Evolutionary conservation across 331 rosid genomes (phyloP).

Genomic region (Rhamnella rubrinervis): DNA sequence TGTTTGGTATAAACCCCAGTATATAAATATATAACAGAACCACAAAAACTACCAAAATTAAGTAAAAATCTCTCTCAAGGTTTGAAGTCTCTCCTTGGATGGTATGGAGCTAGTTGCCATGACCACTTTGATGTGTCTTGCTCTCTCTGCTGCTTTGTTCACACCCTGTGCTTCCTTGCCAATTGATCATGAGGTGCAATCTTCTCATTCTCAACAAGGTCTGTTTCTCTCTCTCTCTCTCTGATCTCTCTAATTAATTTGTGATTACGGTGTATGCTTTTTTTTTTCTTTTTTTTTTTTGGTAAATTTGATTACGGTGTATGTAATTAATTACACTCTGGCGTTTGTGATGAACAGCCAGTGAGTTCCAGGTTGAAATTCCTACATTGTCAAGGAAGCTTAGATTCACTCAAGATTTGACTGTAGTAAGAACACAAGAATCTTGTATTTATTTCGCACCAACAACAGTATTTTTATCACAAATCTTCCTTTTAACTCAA

Average conservation of each 20-base stretch:
- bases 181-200: constrained; percentile 24
- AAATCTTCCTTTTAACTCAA: neutral
- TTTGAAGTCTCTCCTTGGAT: neutral
- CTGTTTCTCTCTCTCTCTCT: constrained; percentile 7
- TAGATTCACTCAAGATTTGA: constrained; percentile 24
- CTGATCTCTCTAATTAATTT: constrained; percentile 10
- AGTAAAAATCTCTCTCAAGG: constrained; percentile 1
- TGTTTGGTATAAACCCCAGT: constrained; percentile 29
- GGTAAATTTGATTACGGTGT: neutral
- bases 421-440: constrained; percentile 2
- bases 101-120: constrained; percentile 5
- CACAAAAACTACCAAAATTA: constrained; percentile 12
- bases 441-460: too few species aligned
- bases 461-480: too few species aligned
- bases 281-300: neutral
- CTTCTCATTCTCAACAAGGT: constrained; percentile 40
- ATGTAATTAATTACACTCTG: neutral
- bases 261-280: neutral
- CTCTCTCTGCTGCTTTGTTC: constrained; percentile 33
- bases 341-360: constrained; percentile 5
- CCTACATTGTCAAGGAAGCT: constrained; percentile 56
- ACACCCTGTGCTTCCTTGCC: constrained; percentile 41
- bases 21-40: neutral
- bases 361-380: constrained; percentile 26
- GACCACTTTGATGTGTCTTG: constrained; percentile 30